Percentiles rank a stretch among this genome's conserved stretches.
Conservation (phyloP, 2,329 filamentous ascomycete species). For the Aspergillus costaricaensis region DNA sequence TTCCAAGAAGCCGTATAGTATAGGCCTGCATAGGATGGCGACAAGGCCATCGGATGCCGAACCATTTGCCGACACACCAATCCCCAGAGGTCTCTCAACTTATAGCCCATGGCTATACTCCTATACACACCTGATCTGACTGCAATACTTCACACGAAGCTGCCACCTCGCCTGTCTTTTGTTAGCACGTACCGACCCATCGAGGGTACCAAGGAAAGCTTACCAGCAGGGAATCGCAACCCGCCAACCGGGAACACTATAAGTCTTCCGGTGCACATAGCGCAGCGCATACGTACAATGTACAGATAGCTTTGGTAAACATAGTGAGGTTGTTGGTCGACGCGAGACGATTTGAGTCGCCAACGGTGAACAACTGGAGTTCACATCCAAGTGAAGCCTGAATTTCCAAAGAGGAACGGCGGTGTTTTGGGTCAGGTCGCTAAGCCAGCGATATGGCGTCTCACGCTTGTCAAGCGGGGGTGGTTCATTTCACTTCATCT, state of each 20-base stretch:
- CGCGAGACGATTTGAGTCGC: slow-evolving; percentile 8
- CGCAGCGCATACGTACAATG: slow-evolving; percentile 12
- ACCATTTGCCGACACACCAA: slow-evolving; percentile 4
- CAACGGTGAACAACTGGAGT: slow-evolving; percentile 7
- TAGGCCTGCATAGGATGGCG: slow-evolving; percentile 5
- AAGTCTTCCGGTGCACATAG: slow-evolving; percentile 8
- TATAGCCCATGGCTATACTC: slow-evolving; percentile 5
- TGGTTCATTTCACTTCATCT: slow-evolving; percentile 52
- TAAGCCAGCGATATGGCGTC: slow-evolving; percentile 10
- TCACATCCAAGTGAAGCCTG: slow-evolving; percentile 10
- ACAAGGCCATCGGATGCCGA: not conserved
- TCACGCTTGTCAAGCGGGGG: slow-evolving; percentile 5
- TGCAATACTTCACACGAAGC: slow-evolving; percentile 7
- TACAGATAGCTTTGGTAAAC: slow-evolving; percentile 17
- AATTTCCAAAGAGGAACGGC: slow-evolving; percentile 8
- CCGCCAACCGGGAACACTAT: slow-evolving; percentile 7
- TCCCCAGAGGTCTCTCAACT: slow-evolving; percentile 9
- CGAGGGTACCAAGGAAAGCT: not conserved
- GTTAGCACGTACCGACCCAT: slow-evolving; percentile 2
- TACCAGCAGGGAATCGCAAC: slow-evolving; percentile 15
- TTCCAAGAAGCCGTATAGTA: slow-evolving; percentile 13
- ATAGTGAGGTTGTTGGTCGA: slow-evolving; percentile 1
- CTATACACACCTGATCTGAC: slow-evolving; percentile 11
- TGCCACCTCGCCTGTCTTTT: slow-evolving; percentile 7
- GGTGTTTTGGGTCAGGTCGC: slow-evolving; percentile 2